A percentile compares a stretch with the other conserved stretches of the same genome.
Conservation (phyloP, 2,329 filamentous ascomycete species). For the Huntiella decipiens region DNA sequence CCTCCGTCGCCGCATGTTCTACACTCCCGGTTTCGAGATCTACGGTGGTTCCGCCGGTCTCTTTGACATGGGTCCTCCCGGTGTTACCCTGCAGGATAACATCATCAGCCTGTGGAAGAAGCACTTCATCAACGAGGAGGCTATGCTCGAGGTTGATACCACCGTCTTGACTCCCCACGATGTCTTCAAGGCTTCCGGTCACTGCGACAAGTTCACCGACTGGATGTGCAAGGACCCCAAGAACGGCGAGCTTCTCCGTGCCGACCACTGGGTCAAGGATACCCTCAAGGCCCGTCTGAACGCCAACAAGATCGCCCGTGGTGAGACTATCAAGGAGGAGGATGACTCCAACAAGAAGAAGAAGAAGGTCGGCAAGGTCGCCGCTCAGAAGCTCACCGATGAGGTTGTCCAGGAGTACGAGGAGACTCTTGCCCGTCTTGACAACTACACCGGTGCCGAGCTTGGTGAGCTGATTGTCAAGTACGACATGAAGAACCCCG, state of each 20-base stretch:
- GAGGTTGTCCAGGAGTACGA: conserved; percentile 75
- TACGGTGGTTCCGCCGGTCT: conserved; percentile 79
- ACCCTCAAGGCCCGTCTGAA: conserved; percentile 73
- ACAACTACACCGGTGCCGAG: conserved; percentile 80
- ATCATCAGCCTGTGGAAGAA: conserved; percentile 81
- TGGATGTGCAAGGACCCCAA: conserved; percentile 99
- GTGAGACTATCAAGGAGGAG: conserved; percentile 59
- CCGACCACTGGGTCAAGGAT: conserved; percentile 92
- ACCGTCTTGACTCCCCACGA: conserved; percentile 84
- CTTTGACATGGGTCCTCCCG: conserved; percentile 84
- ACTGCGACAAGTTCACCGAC: conserved; percentile 95
- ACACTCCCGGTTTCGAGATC: conserved; percentile 88
- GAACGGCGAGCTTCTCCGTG: conserved; percentile 88
- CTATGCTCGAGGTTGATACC: conserved; percentile 91
- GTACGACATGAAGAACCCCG: conserved; percentile 74
- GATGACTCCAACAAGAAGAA: conserved; percentile 63
- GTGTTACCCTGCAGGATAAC: conserved; percentile 70
- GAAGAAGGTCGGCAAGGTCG: conserved; percentile 58
- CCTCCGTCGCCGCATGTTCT: conserved; percentile 77
- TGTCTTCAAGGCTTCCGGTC: conserved; percentile 85
- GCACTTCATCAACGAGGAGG: conserved; percentile 82
- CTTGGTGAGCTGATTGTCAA: conserved; percentile 78
- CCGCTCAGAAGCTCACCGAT: conserved; percentile 74
- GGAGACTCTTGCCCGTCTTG: conserved; percentile 76
- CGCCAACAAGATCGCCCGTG: conserved; percentile 82